Conservation (phyloP, 495 filamentous ascomycete genomes). For the Penicillium cosmopolitanum region DNA sequence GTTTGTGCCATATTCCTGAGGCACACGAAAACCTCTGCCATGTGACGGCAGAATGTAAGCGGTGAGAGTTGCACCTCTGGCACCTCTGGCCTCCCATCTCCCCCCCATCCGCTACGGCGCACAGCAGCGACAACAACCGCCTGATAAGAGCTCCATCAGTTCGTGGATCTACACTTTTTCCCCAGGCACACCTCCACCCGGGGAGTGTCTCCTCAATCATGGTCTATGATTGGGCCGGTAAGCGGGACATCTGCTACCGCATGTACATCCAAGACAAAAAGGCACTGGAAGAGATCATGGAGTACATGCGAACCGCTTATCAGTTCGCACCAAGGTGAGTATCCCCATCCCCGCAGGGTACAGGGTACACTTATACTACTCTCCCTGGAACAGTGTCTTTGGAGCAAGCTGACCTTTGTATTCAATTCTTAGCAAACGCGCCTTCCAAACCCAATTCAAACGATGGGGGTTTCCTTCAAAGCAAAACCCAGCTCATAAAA, state of each 20-base stretch:
- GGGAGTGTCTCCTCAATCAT: conserved; percentile 46
- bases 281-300: conserved; percentile 68
- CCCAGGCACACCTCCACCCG: conserved; percentile 37
- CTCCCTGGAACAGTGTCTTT: no score
- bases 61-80: conserved; percentile 28
- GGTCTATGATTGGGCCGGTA: conserved; percentile 77
- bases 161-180: conserved; percentile 13
- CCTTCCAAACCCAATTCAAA: conserved; percentile 73
- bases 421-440: conserved; percentile 59
- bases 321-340: conserved; percentile 68
- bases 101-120: conserved; percentile 38
- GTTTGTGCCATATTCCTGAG: no score
- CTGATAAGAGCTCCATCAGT: conserved; percentile 33
- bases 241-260: conserved; percentile 67
- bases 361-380: no score
- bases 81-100: conserved; percentile 21
- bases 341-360: neutral
- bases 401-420: no score
- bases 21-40: no score
- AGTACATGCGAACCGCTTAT: conserved; percentile 61
- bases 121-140: conserved; percentile 45
- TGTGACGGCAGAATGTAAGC: no score
- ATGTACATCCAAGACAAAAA: conserved; percentile 76
- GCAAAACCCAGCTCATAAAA: conserved; percentile 69
- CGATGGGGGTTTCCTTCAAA: conserved; percentile 79